These are phyloP conservation scores for Penicillium roqueforti DNA, from an alignment of 495 filamentous ascomycete species.

Conservation along the genomic window DNA sequence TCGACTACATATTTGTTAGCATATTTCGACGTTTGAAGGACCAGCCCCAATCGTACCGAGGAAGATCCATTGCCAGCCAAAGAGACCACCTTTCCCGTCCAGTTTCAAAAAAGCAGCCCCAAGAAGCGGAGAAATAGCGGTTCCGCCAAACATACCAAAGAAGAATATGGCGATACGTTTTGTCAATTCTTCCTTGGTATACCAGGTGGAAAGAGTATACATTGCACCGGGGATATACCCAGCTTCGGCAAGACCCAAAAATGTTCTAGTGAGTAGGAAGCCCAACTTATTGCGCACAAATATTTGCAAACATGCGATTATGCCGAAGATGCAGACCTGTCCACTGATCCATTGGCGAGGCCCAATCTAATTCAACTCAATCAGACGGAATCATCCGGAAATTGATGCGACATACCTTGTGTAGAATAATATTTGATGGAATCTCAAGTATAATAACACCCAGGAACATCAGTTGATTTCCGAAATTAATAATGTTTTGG, in stretches of 20 bases:
- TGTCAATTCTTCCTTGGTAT: constrained; percentile 47
- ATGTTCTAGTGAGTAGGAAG: constrained; percentile 41
- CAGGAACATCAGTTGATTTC: constrained; percentile 49
- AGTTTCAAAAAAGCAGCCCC: constrained; percentile 35
- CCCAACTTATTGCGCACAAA: constrained; percentile 44
- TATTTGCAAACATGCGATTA: constrained; percentile 49
- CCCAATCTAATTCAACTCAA: constrained; percentile 34
- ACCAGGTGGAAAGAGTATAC: constrained; percentile 56
- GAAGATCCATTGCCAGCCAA: constrained; percentile 60
- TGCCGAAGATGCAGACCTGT: constrained; percentile 51
- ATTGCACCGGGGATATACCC: constrained; percentile 56
- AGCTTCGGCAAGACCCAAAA: constrained; percentile 50
- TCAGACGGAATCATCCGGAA: background rate
- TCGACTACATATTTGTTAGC: constrained; percentile 30
- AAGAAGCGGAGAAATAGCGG: constrained; percentile 45
- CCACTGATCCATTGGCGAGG: constrained; percentile 46
- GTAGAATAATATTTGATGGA: constrained; percentile 40
- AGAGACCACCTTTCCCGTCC: constrained; percentile 42
- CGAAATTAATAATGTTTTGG: constrained; percentile 52
- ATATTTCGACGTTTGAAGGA: background rate
- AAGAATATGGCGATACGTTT: constrained; percentile 50
- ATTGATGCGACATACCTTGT: background rate
- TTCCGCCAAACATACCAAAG: constrained; percentile 48
- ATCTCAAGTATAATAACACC: constrained; percentile 54
- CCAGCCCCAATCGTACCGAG: constrained; percentile 21